These are phyloP conservation scores for Aspergillus chevalieri DNA, from an alignment of 2,329 filamentous ascomycete genomes.

Conservation along the genomic window DNA sequence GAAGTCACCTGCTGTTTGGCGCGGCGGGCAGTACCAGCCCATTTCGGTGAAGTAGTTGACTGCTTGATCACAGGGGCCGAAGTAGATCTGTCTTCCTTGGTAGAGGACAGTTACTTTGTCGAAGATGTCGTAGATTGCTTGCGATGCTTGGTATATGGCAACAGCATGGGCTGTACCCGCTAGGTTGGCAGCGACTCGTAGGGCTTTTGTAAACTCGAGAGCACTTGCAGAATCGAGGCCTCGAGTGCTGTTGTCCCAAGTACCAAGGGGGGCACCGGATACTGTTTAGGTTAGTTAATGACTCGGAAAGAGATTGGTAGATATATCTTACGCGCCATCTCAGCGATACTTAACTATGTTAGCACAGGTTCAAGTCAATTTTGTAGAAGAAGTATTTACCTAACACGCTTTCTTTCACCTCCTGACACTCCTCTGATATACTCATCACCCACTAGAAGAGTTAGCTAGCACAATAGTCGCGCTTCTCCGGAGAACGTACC, in stretches of 20 bases:
- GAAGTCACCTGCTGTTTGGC: conserved; percentile 65
- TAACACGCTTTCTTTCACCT: conserved; percentile 57
- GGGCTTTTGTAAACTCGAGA: conserved; percentile 51
- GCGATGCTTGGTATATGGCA: conserved; percentile 53
- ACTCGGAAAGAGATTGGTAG: background rate
- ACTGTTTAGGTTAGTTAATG: conserved; percentile 11
- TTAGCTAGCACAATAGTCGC: background rate
- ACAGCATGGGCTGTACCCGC: conserved; percentile 48
- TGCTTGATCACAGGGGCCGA: conserved; percentile 56
- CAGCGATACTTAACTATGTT: conserved; percentile 24
- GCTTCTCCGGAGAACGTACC: conserved; percentile 10
- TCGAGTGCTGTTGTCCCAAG: conserved; percentile 46
- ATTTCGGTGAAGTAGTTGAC: conserved; percentile 61
- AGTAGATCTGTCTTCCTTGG: conserved; percentile 72
- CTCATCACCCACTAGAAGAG: conserved; percentile 42
- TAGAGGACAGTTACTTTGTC: conserved; percentile 71
- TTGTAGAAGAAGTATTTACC: conserved; percentile 24
- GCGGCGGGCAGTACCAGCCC: conserved; percentile 61
- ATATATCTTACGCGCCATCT: conserved; percentile 28
- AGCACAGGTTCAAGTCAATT: too few relatives aligned
- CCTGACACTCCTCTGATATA: conserved; percentile 58
- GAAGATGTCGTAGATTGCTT: conserved; percentile 55
- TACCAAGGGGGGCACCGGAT: conserved; percentile 28
- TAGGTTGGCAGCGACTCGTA: conserved; percentile 48
- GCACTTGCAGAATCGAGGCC: conserved; percentile 54